A percentile compares a stretch with the other conserved stretches of the same genome.
Conservation (phyloP, 2,329 filamentous ascomycete genomes). For the Phyllosticta paracitricarpa region DNA sequence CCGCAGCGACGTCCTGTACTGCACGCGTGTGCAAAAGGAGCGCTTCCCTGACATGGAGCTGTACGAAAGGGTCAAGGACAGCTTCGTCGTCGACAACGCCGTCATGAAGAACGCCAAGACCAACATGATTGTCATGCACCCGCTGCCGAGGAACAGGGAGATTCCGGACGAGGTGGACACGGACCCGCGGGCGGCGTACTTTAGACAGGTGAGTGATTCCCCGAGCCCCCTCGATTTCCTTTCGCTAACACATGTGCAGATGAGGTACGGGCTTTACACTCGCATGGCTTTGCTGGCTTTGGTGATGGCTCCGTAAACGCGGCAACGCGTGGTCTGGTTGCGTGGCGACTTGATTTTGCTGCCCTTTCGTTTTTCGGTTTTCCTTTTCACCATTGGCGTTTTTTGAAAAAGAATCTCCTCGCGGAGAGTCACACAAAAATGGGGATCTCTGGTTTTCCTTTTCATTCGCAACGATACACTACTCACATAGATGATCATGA, state of each 20-base stretch:
- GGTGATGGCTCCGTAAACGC: slow-evolving; percentile 56
- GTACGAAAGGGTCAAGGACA: slow-evolving; percentile 82
- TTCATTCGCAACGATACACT: background rate
- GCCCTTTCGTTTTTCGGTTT: background rate
- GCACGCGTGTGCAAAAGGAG: slow-evolving; percentile 93
- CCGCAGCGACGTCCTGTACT: slow-evolving; percentile 86
- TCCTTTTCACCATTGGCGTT: background rate
- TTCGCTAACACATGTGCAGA: slow-evolving; percentile 50
- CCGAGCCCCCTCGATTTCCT: background rate
- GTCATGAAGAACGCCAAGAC: slow-evolving; percentile 85
- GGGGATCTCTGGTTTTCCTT: background rate
- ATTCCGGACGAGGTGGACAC: slow-evolving; percentile 94
- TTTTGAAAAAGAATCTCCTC: background rate
- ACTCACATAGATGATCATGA: background rate
- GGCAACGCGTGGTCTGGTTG: background rate
- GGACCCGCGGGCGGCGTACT: slow-evolving; percentile 93
- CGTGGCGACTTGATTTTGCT: slow-evolving; percentile 6
- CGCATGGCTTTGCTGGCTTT: slow-evolving; percentile 94
- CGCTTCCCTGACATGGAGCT: slow-evolving; percentile 71
- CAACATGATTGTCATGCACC: slow-evolving; percentile 92
- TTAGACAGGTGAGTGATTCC: slow-evolving; percentile 78
- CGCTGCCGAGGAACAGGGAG: slow-evolving; percentile 86
- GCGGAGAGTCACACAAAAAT: background rate
- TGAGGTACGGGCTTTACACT: slow-evolving; percentile 95
- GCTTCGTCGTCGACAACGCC: slow-evolving; percentile 81